Evolutionary conservation across 169 alveolate species (phyloP).

Genomic region (Condylostoma magnum): DNA sequence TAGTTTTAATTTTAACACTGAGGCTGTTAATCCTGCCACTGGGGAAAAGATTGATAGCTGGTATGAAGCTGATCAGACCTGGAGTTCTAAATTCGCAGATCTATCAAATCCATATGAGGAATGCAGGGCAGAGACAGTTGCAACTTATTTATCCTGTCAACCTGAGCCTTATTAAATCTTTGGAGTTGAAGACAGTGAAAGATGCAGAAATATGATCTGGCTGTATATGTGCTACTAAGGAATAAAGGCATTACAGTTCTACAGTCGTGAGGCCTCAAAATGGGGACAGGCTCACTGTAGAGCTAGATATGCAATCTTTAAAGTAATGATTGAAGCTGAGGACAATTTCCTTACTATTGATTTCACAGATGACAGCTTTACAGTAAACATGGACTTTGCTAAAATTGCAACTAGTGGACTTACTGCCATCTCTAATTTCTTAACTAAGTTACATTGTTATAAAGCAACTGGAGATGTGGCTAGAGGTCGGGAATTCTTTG

Average conservation of each 20-base stretch:
- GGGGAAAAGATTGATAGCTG: slow-evolving; percentile 46
- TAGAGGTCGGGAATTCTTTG: slow-evolving; percentile 50
- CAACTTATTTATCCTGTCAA: slow-evolving; percentile 51
- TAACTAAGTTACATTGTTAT: slow-evolving; percentile 50
- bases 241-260: slow-evolving; percentile 55
- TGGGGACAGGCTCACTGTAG: slow-evolving; percentile 78
- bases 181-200: slow-evolving; percentile 44
- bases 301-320: slow-evolving; percentile 60
- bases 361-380: slow-evolving; percentile 35
- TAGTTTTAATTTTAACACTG: slow-evolving; percentile 14
- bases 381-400: slow-evolving; percentile 23
- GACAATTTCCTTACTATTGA: slow-evolving; percentile 41
- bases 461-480: slow-evolving; percentile 66
- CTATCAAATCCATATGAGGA: slow-evolving; percentile 76
- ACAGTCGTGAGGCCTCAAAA: slow-evolving; percentile 45
- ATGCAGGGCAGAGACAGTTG: slow-evolving; percentile 77
- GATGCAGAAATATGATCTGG: slow-evolving; percentile 64
- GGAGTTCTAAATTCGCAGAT: slow-evolving; percentile 68
- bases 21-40: slow-evolving; percentile 51
- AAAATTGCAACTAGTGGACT: slow-evolving; percentile 17
- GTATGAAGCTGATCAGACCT: slow-evolving; percentile 62
- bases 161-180: slow-evolving; percentile 49
- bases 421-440: slow-evolving; percentile 14
- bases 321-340: slow-evolving; percentile 49
- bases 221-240: slow-evolving; percentile 51